Base-by-base conservation (phyloP, 1,284 basidiomycete genomes). In the Apiotrichum gracile region DNA sequence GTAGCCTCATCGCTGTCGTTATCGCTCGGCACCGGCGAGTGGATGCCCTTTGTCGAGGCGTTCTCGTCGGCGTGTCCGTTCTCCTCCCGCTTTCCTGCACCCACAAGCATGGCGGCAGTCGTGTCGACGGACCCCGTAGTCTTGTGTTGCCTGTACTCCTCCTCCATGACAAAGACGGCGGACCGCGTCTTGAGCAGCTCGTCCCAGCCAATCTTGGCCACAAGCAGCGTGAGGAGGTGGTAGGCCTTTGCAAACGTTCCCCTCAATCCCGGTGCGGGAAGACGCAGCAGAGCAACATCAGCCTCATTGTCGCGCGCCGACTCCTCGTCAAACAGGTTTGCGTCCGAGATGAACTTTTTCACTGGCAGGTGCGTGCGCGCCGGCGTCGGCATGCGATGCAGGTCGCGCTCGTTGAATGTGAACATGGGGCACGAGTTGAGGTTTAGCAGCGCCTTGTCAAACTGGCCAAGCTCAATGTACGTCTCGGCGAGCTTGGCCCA, bases 371-470 rank as follows among this genome's bases (percentile, higher is more conserved):
- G 91, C 14, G 91, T 83, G 51, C 85, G 83, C 1, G 87, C 80
- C 1, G 93, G 86, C 2, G 86, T 81, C 7, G 97, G 84, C 76
- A 85, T 85, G 8, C 92, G 83, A 72, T 98, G 96, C 12, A 88
- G 79, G 73, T 99, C 96, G 17, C 93, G 85, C 51, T 96, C 94
- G 70, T 97, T 97, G 78, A 90, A 98, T 2, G 94, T 97, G 76
- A 98, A 98, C 94, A 98, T 98, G 1, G 94, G 94, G 77, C 96
- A 98, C 35, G 94, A 97, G 71, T 98, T 98, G 56, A 98, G 83
- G 2, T 94, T 97, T 37, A 97, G 80, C 14, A 98, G 78, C 0
- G 94, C 67, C 52, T 85, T 85, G 67, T 96, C 89, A 72, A 83
- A 97, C 70, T 92, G 84, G 14, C 84, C 85, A 46, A 91, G 76